phyloP scores from a whole-genome alignment of 2,329 filamentous ascomycete genomes.

The Xylaria hypoxylon region DNA sequence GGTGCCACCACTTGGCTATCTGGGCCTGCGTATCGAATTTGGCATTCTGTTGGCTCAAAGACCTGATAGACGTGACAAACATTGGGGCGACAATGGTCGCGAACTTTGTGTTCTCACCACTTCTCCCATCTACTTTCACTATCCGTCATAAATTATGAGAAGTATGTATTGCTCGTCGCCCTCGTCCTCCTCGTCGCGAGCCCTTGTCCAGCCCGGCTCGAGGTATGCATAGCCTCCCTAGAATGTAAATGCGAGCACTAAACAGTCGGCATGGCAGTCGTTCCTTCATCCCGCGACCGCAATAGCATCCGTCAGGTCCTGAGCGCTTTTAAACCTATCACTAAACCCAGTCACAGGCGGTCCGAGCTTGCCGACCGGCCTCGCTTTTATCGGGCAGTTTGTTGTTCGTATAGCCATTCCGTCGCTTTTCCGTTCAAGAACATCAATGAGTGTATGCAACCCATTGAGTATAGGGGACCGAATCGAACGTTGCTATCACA shows the following conservation, averaged over 20 bases:
- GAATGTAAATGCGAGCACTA: neutral
- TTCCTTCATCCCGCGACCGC: neutral
- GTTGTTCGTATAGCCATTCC: too few relatives aligned
- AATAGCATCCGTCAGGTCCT: neutral
- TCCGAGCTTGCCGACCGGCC: neutral
- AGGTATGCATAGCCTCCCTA: neutral
- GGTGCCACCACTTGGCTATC: neutral
- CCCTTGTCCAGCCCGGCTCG: neutral
- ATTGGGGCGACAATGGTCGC: too few relatives aligned
- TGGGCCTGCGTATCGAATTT: neutral
- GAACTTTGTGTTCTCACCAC: neutral
- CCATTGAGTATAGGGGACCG: neutral
- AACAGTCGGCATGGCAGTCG: neutral
- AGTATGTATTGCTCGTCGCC: too few relatives aligned
- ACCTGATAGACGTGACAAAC: too few relatives aligned
- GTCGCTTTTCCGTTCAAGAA: too few relatives aligned
- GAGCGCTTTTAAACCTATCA: neutral
- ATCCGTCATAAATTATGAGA: constrained; percentile 54
- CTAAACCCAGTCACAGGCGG: neutral
- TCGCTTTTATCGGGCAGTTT: too few relatives aligned
- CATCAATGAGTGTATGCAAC: too few relatives aligned
- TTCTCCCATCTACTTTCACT: constrained; percentile 44
- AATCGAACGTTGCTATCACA: neutral
- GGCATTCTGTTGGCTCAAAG: too few relatives aligned
- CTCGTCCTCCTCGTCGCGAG: neutral